Percentiles rank a stretch among this genome's conserved stretches.
phyloP scores from a whole-genome alignment of 2,329 filamentous ascomycete species.

The Ophiostoma perfectum region DNA sequence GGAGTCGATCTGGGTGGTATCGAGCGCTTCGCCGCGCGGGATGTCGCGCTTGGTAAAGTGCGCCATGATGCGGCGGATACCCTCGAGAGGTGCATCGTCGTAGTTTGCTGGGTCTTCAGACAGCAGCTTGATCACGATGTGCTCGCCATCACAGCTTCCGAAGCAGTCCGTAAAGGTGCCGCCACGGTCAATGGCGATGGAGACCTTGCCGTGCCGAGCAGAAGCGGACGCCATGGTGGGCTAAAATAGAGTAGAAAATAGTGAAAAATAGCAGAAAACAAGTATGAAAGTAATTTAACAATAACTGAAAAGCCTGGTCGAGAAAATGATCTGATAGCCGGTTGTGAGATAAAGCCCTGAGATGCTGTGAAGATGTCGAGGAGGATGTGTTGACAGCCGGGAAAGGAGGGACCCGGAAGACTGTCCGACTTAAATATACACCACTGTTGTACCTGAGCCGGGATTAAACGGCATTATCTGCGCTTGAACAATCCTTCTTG shows the following conservation, averaged over 20 bases:
- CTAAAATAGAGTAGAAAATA: not conserved
- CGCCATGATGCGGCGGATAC: constrained; percentile 78
- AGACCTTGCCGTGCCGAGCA: constrained; percentile 23
- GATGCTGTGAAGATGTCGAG: not conserved
- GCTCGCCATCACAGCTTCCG: constrained; percentile 57
- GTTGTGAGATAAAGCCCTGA: not conserved
- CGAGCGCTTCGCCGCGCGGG: constrained; percentile 70
- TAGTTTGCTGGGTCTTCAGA: constrained; percentile 86
- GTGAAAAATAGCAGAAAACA: not conserved
- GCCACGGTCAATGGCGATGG: constrained; percentile 70
- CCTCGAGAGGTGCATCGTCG: constrained; percentile 82
- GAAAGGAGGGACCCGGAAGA: not conserved
- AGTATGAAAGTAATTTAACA: not conserved
- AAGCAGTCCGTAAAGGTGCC: constrained; percentile 93
- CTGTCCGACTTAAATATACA: not conserved
- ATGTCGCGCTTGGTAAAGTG: constrained; percentile 71
- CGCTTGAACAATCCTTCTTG: not conserved
- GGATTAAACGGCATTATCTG: not conserved
- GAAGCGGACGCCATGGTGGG: constrained; percentile 5
- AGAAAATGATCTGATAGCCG: not conserved
- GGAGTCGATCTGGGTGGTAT: constrained; percentile 78
- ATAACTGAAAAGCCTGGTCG: too few relatives aligned
- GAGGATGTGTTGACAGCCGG: constrained; percentile 2
- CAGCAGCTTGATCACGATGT: constrained; percentile 47
- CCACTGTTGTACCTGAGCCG: not conserved